phyloP scores from a whole-genome alignment of 2,329 filamentous ascomycete genomes.

The Lachnellula willkommii region DNA sequence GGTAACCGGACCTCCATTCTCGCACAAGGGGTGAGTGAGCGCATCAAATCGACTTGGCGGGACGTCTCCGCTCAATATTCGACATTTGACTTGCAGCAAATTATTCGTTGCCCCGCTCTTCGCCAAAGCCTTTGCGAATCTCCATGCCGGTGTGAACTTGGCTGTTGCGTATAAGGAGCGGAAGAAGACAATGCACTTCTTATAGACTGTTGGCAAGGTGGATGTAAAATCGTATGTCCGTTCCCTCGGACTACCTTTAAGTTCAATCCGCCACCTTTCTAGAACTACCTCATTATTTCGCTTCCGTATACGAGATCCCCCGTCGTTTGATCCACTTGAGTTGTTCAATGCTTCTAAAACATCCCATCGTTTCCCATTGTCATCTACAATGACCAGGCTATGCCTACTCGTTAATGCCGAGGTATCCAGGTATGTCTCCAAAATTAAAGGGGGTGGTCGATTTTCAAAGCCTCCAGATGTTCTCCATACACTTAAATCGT shows the following conservation, averaged over 20 bases:
- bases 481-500: conserved; percentile 79
- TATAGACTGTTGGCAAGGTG: conserved; percentile 82
- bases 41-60: conserved; percentile 58
- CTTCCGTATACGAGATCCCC: conserved; percentile 26
- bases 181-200: conserved; percentile 93
- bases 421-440: conserved; percentile 85
- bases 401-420: conserved; percentile 76
- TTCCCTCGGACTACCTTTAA: conserved; percentile 56
- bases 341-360: conserved; percentile 75
- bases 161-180: conserved; percentile 79
- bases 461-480: conserved; percentile 70
- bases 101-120: conserved; percentile 60
- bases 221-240: conserved; percentile 52
- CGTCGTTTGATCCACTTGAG: conserved; percentile 43
- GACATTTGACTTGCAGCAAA: conserved; percentile 70
- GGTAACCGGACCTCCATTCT: conserved; percentile 56
- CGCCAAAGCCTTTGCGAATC: conserved; percentile 65
- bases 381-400: conserved; percentile 80
- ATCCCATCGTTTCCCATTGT: conserved; percentile 88
- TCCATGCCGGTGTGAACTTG: conserved; percentile 80
- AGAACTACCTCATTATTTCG: conserved; percentile 70
- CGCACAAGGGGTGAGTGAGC: conserved; percentile 65
- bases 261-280: conserved; percentile 84
- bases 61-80: conserved; percentile 58
- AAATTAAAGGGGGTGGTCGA: conserved; percentile 74